Base-by-base conservation (phyloP, 306 rosid species). In the Trifolium fragiferum region DNA sequence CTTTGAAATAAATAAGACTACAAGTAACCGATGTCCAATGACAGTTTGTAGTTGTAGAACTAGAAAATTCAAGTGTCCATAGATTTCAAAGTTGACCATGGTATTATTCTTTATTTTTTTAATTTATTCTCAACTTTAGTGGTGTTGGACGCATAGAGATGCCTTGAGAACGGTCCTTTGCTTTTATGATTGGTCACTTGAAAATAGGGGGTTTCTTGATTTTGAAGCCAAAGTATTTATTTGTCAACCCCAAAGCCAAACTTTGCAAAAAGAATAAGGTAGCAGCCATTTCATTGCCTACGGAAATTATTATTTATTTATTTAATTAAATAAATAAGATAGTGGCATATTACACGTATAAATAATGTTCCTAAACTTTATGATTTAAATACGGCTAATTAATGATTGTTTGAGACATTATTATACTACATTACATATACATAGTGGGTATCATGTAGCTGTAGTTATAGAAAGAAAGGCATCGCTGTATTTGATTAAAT, bases 71-170 rank as follows among this genome's bases (percentile, higher is more conserved):
- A 84, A 67, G 78, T 74, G 46, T 49, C 37, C 82, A 79, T 79
- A 71, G 84, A 84, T 84, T 86, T 86, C 85, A 82, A 81, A 80
- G 89, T 90, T 88, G 89, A 88, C 91, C 68, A 50, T 33, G 13
- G 27, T 43, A 27, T 77, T 60, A 40, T 70, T 63, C 2, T 35
- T 62, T 47, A 49, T 66, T 73, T 7, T 19, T 74, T n/a, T 41
- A 3, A 1, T 67, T 43, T 4, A 51, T 68, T 27, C 47, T 67
- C 20, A 50, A 60, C 38, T 35, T 6, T 35, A 68, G 51, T 61
- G 75, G 51, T 61, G 75, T 57, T 76, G 61, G 77, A 68, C 66
- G 65, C 74, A 78, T 69, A 64, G 57, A 79, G 80, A 78, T 77
- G 73, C 68, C 79, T 59, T 58, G 37, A 43, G 27, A 73, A 69